Base-by-base conservation (phyloP, 2,329 filamentous ascomycete genomes). In the Diaporthe nobilis region DNA sequence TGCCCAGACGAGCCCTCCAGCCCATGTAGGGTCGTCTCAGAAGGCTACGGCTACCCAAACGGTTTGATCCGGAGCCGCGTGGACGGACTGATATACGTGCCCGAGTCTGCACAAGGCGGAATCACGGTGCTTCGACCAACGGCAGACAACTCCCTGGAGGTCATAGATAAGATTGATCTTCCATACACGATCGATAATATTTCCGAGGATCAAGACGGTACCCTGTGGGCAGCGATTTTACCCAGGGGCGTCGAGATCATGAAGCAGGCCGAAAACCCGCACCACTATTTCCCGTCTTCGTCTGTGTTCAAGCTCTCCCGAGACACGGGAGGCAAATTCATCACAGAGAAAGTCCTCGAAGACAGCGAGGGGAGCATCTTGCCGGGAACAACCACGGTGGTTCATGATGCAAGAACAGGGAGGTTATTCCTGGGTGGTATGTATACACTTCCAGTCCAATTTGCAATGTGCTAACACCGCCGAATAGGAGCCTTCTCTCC, bases 11-110 rank as follows among this genome's bases (percentile, higher is more conserved):
- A 22, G 2, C 12, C 44, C 22, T 70, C 42, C 4, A n/a, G 6
- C 7, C 42, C 34, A 9, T 74, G 72, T 31, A 37, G 49, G 20
- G 61, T 71, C 25, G 72, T 74, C n/a, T 74, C 72, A 1, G 22
- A 37, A 20, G 63, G 63, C 9, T 67, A 74, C 34, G 72, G 72
- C 28, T 74, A 63, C 9, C 72, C 72, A 31, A 74, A 74, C n/a
- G 72, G 72, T 3, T 37, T 74, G 5, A 60, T 74, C 17, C 13
- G 44, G 13, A 74, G 72, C 34, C 42, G 25, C 10, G 53, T 74
- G 22, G 72, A 74, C 34, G 51, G 37, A 17, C 55, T 53, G 9
- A 39, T 74, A 10, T 74, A 74, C n/a, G 39, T 74, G 8, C 72
- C 72, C 2, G 28, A 49, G 31, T 61, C 51, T 17, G 63, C 72